Conservation (phyloP, 257 asterid genomes). For the Agastache rugosa region DNA sequence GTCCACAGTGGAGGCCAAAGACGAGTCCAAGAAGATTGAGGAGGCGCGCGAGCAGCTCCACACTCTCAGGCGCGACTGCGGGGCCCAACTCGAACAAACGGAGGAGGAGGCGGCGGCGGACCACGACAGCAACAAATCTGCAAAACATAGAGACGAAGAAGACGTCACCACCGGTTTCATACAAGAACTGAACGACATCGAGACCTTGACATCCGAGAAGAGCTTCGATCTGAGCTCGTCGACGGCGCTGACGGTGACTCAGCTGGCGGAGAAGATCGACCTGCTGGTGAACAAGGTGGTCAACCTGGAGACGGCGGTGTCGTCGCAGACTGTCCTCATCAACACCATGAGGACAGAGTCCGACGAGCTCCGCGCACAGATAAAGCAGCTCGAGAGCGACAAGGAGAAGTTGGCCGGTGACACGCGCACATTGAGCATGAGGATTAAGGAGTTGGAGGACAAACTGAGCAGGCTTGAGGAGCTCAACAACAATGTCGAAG, state of each 20-base stretch:
- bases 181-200: conserved; percentile 34
- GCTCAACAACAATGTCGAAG: conserved; percentile 63
- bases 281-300: conserved; percentile 79
- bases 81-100: conserved; percentile 41
- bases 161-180: conserved; percentile 35
- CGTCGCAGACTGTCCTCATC: conserved; percentile 76
- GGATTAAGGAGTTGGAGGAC: conserved; percentile 70
- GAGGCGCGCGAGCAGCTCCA: conserved; percentile 52
- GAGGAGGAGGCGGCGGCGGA: too few relatives aligned
- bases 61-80: conserved; percentile 46
- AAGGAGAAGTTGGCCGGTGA: conserved; percentile 45
- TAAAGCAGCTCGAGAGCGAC: conserved; percentile 60
- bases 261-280: conserved; percentile 85
- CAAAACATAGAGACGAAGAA: neutral
- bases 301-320: conserved; percentile 69
- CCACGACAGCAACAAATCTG: neutral
- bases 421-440: conserved; percentile 45
- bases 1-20: conserved; percentile 51
- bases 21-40: conserved; percentile 65
- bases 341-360: conserved; percentile 68
- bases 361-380: conserved; percentile 64
- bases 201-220: conserved; percentile 25
- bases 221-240: conserved; percentile 41
- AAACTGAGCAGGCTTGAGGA: conserved; percentile 53
- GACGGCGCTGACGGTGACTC: conserved; percentile 63